phyloP scores from a whole-genome alignment of 768 basidiomycete species.

The Amanita subjunquillea region DNA sequence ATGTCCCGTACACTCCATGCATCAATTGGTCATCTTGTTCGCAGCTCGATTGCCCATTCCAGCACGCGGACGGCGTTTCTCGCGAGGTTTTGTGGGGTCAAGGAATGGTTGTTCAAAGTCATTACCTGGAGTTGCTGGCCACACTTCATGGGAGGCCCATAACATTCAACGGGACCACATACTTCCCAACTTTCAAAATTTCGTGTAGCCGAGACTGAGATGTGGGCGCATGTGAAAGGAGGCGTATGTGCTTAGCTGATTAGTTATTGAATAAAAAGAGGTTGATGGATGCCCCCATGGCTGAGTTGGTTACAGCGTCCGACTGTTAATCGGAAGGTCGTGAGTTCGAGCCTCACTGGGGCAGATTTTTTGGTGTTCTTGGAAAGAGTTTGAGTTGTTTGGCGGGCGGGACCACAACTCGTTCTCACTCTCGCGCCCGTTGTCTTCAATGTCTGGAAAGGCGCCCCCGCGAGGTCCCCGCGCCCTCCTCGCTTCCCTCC shows the following conservation, averaged over 20 bases:
- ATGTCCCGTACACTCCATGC: slow-evolving; percentile 5
- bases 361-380: slow-evolving; percentile 20
- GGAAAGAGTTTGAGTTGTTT: slow-evolving; percentile 3
- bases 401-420: not conserved
- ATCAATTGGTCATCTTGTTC: not conserved
- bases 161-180: not conserved
- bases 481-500: slow-evolving; percentile 46
- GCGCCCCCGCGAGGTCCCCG: slow-evolving; percentile 67
- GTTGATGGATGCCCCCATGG: slow-evolving; percentile 46
- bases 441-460: slow-evolving; percentile 57
- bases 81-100: not conserved
- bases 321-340: slow-evolving; percentile 70
- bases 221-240: no score
- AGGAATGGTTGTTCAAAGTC: not conserved
- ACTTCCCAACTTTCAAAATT: not conserved
- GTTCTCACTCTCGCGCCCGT: slow-evolving; percentile 4
- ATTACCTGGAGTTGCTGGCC: not conserved
- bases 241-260: no score
- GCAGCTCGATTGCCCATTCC: not conserved
- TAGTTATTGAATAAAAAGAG: not conserved
- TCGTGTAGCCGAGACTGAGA: not conserved
- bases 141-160: not conserved
- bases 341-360: slow-evolving; percentile 63
- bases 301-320: slow-evolving; percentile 75
- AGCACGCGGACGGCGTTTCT: not conserved